Evolutionary conservation across 1,284 basidiomycete species (phyloP).

Genomic region (Schizopora paradoxa): DNA sequence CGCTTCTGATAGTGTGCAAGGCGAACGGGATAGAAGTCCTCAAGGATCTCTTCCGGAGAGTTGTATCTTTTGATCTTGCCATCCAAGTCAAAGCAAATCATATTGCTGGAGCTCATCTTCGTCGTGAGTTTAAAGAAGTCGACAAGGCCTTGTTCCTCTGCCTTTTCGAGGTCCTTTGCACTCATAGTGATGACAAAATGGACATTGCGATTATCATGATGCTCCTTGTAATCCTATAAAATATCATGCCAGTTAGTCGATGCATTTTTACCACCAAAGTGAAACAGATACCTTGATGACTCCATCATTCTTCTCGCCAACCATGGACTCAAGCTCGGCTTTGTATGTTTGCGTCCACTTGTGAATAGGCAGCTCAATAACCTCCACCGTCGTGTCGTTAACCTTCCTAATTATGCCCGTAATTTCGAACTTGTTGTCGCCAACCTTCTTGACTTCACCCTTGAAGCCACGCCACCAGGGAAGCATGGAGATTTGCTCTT

Average conservation of each 20-base stretch:
- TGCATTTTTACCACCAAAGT: conserved; percentile 12
- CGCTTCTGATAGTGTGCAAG: conserved; percentile 91
- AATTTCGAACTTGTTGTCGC: conserved; percentile 86
- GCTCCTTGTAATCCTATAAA: conserved; percentile 87
- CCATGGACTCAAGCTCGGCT: conserved; percentile 80
- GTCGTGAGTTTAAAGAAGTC: conserved; percentile 90
- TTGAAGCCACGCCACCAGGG: conserved; percentile 98
- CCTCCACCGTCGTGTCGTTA: conserved; percentile 86
- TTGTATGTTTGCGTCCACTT: conserved; percentile 96
- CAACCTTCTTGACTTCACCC: conserved; percentile 78
- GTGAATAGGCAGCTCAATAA: conserved; percentile 94
- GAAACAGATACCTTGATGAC: conserved; percentile 53
- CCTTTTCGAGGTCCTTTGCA: conserved; percentile 78
- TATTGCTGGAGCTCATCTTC: conserved; percentile 88
- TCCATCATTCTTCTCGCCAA: conserved; percentile 66
- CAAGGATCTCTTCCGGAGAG: conserved; percentile 86
- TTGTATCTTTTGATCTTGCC: conserved; percentile 96
- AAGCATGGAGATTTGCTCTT: conserved; percentile 81
- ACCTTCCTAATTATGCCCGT: conserved; percentile 73
- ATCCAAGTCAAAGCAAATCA: conserved; percentile 98
- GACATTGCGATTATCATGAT: conserved; percentile 90
- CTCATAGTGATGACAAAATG: conserved; percentile 87
- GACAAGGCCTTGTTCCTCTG: conserved; percentile 82
- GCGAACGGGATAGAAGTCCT: conserved; percentile 90
- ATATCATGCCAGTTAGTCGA: background rate